These are phyloP conservation scores for Paramecium caudatum DNA, from an alignment of 73 alveolate genomes.

Conservation along the genomic window DNA sequence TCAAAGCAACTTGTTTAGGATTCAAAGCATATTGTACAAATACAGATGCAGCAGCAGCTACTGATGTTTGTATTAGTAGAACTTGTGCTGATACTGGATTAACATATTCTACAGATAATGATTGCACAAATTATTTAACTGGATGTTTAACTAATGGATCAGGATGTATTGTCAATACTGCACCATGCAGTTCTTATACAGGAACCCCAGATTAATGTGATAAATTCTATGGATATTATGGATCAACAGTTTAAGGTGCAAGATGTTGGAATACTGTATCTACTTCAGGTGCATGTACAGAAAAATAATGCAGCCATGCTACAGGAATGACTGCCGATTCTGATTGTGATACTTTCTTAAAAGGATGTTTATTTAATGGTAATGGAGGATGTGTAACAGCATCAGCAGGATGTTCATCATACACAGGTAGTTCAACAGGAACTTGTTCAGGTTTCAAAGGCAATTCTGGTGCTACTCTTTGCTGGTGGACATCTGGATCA, in stretches of 20 bases:
- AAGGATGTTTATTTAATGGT: slow-evolving; percentile 49
- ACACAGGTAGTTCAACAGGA: slow-evolving; percentile 16
- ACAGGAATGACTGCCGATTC: neutral
- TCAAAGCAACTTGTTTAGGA: neutral
- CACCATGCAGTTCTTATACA: neutral
- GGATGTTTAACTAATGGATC: slow-evolving; percentile 44
- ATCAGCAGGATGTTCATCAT: slow-evolving; percentile 7
- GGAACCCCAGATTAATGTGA: slow-evolving; percentile 56
- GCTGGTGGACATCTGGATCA: neutral
- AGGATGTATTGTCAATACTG: slow-evolving; percentile 43
- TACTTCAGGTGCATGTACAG: slow-evolving; percentile 12
- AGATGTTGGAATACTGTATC: slow-evolving; percentile 59
- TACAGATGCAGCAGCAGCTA: slow-evolving; percentile 9
- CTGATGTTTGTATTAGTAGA: neutral
- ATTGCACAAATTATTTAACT: neutral
- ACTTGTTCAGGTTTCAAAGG: slow-evolving; percentile 27
- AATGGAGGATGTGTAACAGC: neutral
- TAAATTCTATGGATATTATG: slow-evolving; percentile 27
- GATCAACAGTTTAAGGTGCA: neutral
- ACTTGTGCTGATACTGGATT: slow-evolving; percentile 17
- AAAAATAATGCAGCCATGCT: neutral
- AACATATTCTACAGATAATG: slow-evolving; percentile 32
- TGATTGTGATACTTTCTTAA: neutral
- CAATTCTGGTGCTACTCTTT: neutral
- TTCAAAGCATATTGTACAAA: slow-evolving; percentile 4